Evolutionary conservation across 148 eudicot species (phyloP).

Genomic region (Rhododendron simsii): DNA sequence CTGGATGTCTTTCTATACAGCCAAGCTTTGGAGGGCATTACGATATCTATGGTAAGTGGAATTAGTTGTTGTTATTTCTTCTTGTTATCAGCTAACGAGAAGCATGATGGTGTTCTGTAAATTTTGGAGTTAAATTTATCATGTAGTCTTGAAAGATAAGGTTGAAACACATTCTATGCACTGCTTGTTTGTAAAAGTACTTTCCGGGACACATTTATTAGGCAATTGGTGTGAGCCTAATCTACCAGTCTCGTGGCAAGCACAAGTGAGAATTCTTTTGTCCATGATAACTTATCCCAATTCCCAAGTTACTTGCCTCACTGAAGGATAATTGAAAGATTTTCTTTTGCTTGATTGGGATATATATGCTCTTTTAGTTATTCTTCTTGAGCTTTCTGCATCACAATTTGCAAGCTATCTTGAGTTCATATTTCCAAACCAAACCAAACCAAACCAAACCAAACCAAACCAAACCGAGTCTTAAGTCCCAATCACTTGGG

Average conservation of each 20-base stretch:
- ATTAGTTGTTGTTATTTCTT: not conserved
- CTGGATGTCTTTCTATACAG: conserved; percentile 90
- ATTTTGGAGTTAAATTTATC: not conserved
- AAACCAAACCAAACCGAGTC: too few species aligned
- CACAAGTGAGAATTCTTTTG: not conserved
- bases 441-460: too few species aligned
- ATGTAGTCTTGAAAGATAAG: not conserved
- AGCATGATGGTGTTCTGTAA: conserved; percentile 1
- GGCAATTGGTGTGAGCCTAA: not conserved
- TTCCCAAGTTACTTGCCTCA: not conserved
- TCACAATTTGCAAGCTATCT: not conserved
- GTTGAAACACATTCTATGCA: not conserved
- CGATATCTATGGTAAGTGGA: conserved; percentile 77
- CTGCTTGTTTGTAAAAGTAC: not conserved
- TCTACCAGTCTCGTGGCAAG: not conserved
- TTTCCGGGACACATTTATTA: not conserved
- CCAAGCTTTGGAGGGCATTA: conserved; percentile 97
- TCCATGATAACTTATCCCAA: not conserved
- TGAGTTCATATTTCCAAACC: not conserved
- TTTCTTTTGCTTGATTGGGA: not conserved
- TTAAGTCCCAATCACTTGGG: too few species aligned
- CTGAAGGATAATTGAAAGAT: not conserved
- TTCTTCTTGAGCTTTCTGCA: not conserved
- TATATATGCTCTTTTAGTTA: not conserved
- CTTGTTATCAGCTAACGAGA: conserved; percentile 1